Conservation (phyloP, 202 grass and related monocot genomes). For the Panicum hallii region DNA sequence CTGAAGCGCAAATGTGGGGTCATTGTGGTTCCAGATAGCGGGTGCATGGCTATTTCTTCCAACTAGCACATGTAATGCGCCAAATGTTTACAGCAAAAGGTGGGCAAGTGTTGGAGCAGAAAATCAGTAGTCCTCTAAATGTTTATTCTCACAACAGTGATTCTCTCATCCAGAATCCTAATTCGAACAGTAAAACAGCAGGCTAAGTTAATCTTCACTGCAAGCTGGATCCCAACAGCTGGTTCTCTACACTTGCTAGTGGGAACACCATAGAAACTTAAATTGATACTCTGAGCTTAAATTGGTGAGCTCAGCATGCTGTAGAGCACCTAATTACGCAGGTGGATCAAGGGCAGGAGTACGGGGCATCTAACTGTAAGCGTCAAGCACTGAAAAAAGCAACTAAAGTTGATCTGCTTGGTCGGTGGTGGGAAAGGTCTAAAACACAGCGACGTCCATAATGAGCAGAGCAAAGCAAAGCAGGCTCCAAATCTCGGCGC, state of each 20-base stretch:
- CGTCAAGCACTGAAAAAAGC: not conserved
- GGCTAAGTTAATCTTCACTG: too few species aligned
- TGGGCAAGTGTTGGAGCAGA: not conserved
- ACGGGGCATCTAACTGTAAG: not conserved
- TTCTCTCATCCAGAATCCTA: not conserved
- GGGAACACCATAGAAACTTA: not conserved
- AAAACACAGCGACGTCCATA: not conserved
- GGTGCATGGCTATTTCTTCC: not conserved
- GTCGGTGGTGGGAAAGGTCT: not conserved
- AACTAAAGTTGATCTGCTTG: not conserved
- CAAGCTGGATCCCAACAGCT: too few species aligned
- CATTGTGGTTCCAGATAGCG: not conserved
- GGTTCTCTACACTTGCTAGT: conserved; percentile 3
- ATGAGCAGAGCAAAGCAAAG: conserved; percentile 1
- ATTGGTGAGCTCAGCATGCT: not conserved
- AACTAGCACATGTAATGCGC: not conserved
- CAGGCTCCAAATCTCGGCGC: conserved; percentile 18
- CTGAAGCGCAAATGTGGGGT: not conserved
- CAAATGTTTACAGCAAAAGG: not conserved
- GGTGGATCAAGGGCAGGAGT: conserved; percentile 21
- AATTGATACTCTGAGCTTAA: not conserved
- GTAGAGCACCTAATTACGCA: not conserved
- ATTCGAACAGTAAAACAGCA: not conserved
- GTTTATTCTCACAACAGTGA: not conserved
- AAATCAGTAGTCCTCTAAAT: not conserved